These are phyloP conservation scores for Boechera divaricarpa DNA, from an alignment of 345 rosid species.

Conservation along the genomic window DNA sequence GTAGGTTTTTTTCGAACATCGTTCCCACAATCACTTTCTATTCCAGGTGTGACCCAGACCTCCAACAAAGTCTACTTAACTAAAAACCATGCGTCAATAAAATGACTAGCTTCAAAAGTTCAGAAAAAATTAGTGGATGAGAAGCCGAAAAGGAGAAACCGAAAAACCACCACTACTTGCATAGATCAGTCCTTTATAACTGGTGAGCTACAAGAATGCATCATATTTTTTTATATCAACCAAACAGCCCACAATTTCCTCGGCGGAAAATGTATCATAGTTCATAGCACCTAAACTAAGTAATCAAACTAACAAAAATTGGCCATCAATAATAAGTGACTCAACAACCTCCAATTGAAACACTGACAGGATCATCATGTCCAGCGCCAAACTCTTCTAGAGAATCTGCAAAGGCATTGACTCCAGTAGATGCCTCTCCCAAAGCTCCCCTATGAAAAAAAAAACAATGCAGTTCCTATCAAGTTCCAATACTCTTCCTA, in stretches of 20 bases:
- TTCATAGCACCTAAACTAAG: conserved; percentile 5
- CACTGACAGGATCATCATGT: conserved; percentile 83
- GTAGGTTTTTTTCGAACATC: not conserved
- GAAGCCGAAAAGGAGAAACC: no score
- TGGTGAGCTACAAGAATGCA: conserved; percentile 1
- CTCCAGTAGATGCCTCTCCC: conserved; percentile 74
- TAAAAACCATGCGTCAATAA: not conserved
- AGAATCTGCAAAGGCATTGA: conserved; percentile 67
- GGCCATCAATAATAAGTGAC: not conserved
- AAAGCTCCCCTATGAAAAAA: conserved; percentile 64
- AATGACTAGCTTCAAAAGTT: not conserved
- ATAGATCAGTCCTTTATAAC: not conserved
- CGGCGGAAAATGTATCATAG: not conserved
- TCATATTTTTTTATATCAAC: not conserved
- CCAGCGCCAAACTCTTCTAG: conserved; percentile 90
- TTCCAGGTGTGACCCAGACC: not conserved
- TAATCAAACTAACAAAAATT: not conserved
- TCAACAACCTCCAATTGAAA: conserved; percentile 80
- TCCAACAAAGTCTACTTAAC: not conserved
- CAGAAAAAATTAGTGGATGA: not conserved
- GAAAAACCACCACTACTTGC: conserved; percentile 1
- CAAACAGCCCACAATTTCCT: not conserved
- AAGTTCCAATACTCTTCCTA: not conserved
- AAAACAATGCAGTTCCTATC: conserved; percentile 11
- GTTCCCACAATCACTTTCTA: not conserved